These are phyloP conservation scores for Fusarium devonianum DNA, from an alignment of 2,329 filamentous ascomycete species.

Conservation along the genomic window DNA sequence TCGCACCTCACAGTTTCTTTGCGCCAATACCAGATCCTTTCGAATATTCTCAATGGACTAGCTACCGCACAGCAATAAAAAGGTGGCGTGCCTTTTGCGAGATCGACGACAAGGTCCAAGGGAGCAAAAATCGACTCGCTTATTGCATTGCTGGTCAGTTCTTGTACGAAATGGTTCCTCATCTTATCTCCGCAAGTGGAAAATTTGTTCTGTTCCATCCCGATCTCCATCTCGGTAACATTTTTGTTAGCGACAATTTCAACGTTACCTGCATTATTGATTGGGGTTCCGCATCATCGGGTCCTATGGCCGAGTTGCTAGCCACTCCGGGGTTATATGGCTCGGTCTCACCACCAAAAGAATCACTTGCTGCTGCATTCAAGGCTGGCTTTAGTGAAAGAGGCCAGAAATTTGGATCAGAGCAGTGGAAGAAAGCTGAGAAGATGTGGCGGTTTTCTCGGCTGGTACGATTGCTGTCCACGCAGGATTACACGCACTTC, in stretches of 20 bases:
- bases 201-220: conserved; percentile 30
- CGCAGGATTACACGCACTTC: conserved; percentile 29
- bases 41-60: conserved; percentile 30
- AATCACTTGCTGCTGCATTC: conserved; percentile 16
- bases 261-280: conserved; percentile 39
- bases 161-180: conserved; percentile 39
- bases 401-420: background rate
- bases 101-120: conserved; percentile 37
- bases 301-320: conserved; percentile 27
- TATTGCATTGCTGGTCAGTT: conserved; percentile 36
- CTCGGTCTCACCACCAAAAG: conserved; percentile 1
- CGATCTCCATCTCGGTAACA: conserved; percentile 37
- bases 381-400: conserved; percentile 12
- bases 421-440: conserved; percentile 17
- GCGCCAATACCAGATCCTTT: conserved; percentile 36
- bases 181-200: conserved; percentile 1
- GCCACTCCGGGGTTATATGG: conserved; percentile 10
- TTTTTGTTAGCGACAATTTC: conserved; percentile 38
- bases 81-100: conserved; percentile 28
- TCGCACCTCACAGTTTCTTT: conserved; percentile 39
- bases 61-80: conserved; percentile 17
- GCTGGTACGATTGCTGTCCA: conserved; percentile 32
- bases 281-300: conserved; percentile 32
- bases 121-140: conserved; percentile 35
- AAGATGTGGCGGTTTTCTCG: conserved; percentile 33